Base-by-base conservation (phyloP, 2,329 filamentous ascomycete species). In the Trichoderma endophyticum region DNA sequence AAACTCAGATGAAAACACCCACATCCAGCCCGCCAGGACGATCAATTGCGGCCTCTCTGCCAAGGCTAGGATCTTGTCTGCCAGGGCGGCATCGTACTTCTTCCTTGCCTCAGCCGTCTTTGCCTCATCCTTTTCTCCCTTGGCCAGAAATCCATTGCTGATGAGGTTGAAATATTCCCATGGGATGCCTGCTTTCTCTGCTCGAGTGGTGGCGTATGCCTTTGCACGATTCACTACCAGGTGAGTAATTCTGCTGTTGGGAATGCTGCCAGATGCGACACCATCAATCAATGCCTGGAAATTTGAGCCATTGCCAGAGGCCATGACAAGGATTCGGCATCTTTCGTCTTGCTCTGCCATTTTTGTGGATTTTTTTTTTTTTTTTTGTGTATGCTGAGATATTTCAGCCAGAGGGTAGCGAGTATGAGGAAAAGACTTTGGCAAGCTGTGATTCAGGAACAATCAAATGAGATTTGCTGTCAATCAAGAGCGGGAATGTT, bases 11-110 rank as follows among this genome's bases (percentile, higher is more conserved):
- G 90, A 90, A 63, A 97, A 87, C 71, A 97, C 91, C 80, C 96
- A 91, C 93, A 97, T 97, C 87, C 93, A 97, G 3, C 94, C 94
- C 4, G 93, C 91, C 75, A 94, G 92, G 9, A 96, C 91, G 63
- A 97, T 89, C 70, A 97, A 81, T 70, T 95, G 88, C 0, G 94
- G 93, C 71, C 82, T 82, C 74, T 91, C 87, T 5, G 82, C 75
- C 18, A 70, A 71, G 8, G 76, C 73, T 28, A 95, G 83, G 67
- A 97, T 87, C 73, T 91, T 85, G 56, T 86, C 81, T 0, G 93
- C 92, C 74, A 97, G 84, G 57, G 93, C 92, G 15, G 89, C 87
- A 79, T 97, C 94, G 80, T 96, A 63, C 34, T n/a, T 85, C 61
- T 86, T 83, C 28, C 94, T 88, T 1, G 89, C 91, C 56, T 88